These are phyloP conservation scores for Hirsutella rhossiliensis DNA, from an alignment of 2,329 filamentous ascomycete species.

Conservation along the genomic window DNA sequence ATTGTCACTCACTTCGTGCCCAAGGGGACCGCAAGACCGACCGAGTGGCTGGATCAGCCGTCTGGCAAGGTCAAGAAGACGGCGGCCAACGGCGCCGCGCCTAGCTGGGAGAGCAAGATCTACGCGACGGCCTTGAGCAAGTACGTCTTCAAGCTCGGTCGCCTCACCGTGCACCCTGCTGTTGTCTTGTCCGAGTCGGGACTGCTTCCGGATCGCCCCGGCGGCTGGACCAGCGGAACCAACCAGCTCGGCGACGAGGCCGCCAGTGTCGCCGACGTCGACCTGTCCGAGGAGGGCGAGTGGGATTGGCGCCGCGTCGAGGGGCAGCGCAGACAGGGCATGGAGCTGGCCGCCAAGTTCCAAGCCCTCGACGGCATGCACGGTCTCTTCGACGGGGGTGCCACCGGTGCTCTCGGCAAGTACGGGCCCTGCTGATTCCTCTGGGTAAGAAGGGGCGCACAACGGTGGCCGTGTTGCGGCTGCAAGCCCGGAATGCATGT, in stretches of 20 bases:
- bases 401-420: slow-evolving; percentile 35
- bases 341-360: slow-evolving; percentile 43
- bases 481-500: no score
- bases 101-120: slow-evolving; percentile 49
- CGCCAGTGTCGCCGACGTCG: slow-evolving; percentile 22
- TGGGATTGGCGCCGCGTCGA: slow-evolving; percentile 51
- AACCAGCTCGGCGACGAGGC: slow-evolving; percentile 27
- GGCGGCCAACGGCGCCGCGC: slow-evolving; percentile 21
- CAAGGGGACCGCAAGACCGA: slow-evolving; percentile 43
- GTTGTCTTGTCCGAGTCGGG: slow-evolving; percentile 58
- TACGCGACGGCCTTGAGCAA: slow-evolving; percentile 64
- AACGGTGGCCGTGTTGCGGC: no score
- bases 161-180: slow-evolving; percentile 76
- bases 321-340: slow-evolving; percentile 39
- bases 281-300: slow-evolving; percentile 20
- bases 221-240: slow-evolving; percentile 43
- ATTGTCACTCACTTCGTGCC: slow-evolving; percentile 63
- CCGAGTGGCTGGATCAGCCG: slow-evolving; percentile 36
- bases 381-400: slow-evolving; percentile 39
- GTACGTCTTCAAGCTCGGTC: slow-evolving; percentile 72
- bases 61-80: slow-evolving; percentile 29
- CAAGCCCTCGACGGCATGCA: slow-evolving; percentile 42
- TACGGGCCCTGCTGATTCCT: slow-evolving; percentile 28
- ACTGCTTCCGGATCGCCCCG: slow-evolving; percentile 62
- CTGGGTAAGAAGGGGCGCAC: no score